These are phyloP conservation scores for Talaromyces adpressus DNA, from an alignment of 495 filamentous ascomycete genomes.

Conservation along the genomic window DNA sequence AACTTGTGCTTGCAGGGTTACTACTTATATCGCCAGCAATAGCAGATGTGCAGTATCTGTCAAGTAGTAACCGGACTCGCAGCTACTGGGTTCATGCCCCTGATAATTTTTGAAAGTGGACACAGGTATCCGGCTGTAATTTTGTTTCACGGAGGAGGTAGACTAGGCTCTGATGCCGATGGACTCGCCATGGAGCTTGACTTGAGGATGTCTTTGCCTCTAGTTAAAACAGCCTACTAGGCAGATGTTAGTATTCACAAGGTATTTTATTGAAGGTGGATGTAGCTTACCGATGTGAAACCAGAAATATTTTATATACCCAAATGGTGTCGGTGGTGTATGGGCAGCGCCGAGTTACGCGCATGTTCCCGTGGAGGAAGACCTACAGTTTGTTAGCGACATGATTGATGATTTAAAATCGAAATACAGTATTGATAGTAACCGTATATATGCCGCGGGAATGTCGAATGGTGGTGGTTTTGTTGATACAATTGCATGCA, in stretches of 20 bases:
- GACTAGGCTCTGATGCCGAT: constrained; percentile 5
- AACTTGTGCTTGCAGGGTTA: constrained; percentile 1
- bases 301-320: constrained; percentile 8
- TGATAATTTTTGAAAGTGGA: neutral
- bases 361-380: constrained; percentile 24
- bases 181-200: constrained; percentile 7
- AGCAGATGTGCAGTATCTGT: constrained; percentile 1
- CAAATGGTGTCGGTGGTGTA: constrained; percentile 3
- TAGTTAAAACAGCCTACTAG: constrained; percentile 1
- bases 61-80: constrained; percentile 7
- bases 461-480: constrained; percentile 58
- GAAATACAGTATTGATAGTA: constrained; percentile 42
- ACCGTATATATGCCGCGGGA: constrained; percentile 48
- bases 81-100: constrained; percentile 8
- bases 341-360: constrained; percentile 6
- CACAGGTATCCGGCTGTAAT: constrained; percentile 1
- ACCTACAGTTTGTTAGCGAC: constrained; percentile 40
- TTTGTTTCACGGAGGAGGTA: neutral
- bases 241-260: neutral
- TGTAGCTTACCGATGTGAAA: neutral
- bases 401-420: constrained; percentile 37
- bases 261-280: neutral
- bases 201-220: constrained; percentile 2
- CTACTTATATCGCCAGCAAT: constrained; percentile 5
- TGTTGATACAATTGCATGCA: constrained; percentile 46